These are phyloP conservation scores for Xerophyta viscosa DNA, from an alignment of 106 monocot genomes.

Conservation along the genomic window DNA sequence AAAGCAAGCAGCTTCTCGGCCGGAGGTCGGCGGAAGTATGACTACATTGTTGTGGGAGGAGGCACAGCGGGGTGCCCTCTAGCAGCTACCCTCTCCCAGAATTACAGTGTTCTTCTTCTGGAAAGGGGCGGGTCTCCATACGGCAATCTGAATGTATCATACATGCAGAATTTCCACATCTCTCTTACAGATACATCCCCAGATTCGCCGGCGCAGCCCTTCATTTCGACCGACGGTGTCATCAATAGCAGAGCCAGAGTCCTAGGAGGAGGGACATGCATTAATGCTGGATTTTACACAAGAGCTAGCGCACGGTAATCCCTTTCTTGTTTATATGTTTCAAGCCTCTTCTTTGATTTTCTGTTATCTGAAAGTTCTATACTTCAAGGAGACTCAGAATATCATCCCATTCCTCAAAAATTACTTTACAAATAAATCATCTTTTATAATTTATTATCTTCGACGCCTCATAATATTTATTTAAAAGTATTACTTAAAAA, in stretches of 20 bases:
- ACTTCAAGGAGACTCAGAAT: too few relatives aligned
- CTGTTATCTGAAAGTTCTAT: too few relatives aligned
- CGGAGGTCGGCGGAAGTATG: constrained; percentile 7
- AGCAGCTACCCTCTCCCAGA: constrained; percentile 62
- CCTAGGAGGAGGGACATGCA: constrained; percentile 64
- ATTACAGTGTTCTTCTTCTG: constrained; percentile 46
- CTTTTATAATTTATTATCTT: too few relatives aligned
- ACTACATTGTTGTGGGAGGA: constrained; percentile 70
- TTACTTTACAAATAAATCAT: too few relatives aligned
- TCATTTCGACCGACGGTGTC: constrained; percentile 73
- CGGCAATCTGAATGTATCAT: constrained; percentile 52
- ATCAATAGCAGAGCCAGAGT: constrained; percentile 61
- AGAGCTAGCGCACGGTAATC: constrained; percentile 55
- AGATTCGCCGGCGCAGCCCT: constrained; percentile 38
- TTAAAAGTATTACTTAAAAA: too few relatives aligned
- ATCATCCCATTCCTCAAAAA: too few relatives aligned
- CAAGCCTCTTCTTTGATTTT: not conserved
- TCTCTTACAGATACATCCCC: constrained; percentile 44
- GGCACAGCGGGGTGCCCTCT: constrained; percentile 72
- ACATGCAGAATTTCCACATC: constrained; percentile 58
- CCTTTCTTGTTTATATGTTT: not conserved
- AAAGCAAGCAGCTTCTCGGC: constrained; percentile 47
- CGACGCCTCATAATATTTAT: too few relatives aligned
- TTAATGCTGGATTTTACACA: constrained; percentile 79
- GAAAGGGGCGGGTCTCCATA: constrained; percentile 70